Base-by-base conservation (phyloP, 2,329 filamentous ascomycete genomes). In the Ustulina deusta region DNA sequence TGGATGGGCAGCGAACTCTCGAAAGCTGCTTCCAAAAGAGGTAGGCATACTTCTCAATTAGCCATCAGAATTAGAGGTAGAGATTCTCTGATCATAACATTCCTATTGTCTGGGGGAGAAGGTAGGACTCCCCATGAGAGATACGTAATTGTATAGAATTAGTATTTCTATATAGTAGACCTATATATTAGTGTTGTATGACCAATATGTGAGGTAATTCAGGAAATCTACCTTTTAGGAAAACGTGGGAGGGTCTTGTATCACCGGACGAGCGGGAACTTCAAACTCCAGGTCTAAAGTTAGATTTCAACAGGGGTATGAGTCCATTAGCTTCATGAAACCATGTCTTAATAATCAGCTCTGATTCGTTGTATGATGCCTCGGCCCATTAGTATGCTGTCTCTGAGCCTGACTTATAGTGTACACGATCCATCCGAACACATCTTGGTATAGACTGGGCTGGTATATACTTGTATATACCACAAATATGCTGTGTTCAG, bases 291-390 rank as follows among this genome's bases (percentile, higher is more conserved):
- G 13, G n/a, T 61, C 49, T 59, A 46, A 58, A 52, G 36, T 32
- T 52, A 52, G 38, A 34, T 55, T 1, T 38, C 9, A 6, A 59
- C 13, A 44, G 42, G 44, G 54, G 52, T 51, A 2, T 7, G 61
- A 42, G 25, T 36, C 44, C 55, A 56, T 34, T 36, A 49, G 57
- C 38, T 65, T 61, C 40, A 27, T 29, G 38, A 65, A 25, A 55
- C 56, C 49, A 48, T 60, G 49, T 13, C 32, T 42, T 32, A 34
- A 25, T 20, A 27, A 13, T n/a, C 34, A 38, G 17, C n/a, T 36
- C 9, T 61, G 42, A 36, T 56, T 66, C 40, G 56, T 48, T 34
- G 10, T 27, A 51, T 32, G n/a, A 40, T 49, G 51, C 48, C 25
- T 42, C 25, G 40, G 34, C 15, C 17, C 10, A 38, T 61, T 36